phyloP scores from a whole-genome alignment of 139 green algal genomes.

The Chlamydomonas sp. region DNA sequence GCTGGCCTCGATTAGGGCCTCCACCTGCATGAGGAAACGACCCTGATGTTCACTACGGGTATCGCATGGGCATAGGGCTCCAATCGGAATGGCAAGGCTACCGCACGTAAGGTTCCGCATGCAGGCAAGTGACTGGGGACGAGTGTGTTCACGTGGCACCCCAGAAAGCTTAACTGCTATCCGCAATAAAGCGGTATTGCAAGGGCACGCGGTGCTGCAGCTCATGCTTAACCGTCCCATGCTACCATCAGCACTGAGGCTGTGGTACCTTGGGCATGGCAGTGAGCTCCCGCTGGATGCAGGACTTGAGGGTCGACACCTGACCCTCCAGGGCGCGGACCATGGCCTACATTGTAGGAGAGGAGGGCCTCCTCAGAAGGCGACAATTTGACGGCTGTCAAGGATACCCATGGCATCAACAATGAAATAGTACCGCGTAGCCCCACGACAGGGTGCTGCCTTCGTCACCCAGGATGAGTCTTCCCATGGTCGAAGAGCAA shows the following conservation, averaged over 20 bases:
- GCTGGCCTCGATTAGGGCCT: conserved; percentile 60
- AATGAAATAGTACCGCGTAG: background rate
- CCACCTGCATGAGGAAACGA: conserved; percentile 25
- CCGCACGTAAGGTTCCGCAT: too few relatives aligned
- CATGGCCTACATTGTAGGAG: conserved; percentile 30
- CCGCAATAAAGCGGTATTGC: background rate
- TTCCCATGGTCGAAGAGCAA: too few relatives aligned
- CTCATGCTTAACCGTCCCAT: background rate
- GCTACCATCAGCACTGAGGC: background rate
- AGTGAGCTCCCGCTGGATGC: conserved; percentile 37
- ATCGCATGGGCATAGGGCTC: too few relatives aligned
- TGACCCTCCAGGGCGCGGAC: conserved; percentile 51
- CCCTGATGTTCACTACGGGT: too few relatives aligned
- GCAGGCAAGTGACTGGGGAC: too few relatives aligned
- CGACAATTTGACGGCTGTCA: background rate
- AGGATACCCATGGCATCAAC: background rate
- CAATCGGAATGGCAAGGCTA: too few relatives aligned
- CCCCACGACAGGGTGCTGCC: too few relatives aligned
- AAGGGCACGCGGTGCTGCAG: background rate
- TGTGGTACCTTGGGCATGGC: conserved; percentile 48
- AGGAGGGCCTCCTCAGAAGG: background rate
- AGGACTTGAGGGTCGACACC: conserved; percentile 38
- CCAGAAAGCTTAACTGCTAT: background rate
- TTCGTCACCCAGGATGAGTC: too few relatives aligned
- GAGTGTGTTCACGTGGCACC: too few relatives aligned